Evolutionary conservation across 2,329 filamentous ascomycete species (phyloP).

Genomic region (Colletotrichum tamarilloi): DNA sequence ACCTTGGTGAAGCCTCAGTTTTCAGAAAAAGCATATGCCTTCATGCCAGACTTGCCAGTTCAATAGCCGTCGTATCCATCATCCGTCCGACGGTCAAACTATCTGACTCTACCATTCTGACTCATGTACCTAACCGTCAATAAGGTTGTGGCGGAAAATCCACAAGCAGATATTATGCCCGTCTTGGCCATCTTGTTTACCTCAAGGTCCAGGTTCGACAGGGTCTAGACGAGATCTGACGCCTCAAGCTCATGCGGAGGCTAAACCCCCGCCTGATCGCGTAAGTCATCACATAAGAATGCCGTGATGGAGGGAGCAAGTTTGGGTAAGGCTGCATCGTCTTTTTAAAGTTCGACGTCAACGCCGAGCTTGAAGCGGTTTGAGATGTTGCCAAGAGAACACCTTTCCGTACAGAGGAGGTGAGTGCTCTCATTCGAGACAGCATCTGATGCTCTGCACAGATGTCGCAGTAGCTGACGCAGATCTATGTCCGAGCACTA

Average conservation of each 20-base stretch:
- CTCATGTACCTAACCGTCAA: background rate
- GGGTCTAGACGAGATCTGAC: background rate
- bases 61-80: background rate
- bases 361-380: background rate
- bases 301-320: background rate
- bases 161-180: background rate
- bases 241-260: background rate
- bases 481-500: background rate
- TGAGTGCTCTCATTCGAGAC: background rate
- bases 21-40: background rate
- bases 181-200: background rate
- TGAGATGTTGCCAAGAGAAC: background rate
- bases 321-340: background rate
- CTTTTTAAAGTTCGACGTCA: conserved; percentile 13
- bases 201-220: background rate
- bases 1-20: background rate
- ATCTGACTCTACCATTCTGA: background rate
- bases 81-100: background rate
- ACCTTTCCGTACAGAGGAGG: background rate
- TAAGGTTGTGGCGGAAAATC: background rate
- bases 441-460: background rate
- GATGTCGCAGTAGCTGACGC: conserved; percentile 4
- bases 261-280: background rate
- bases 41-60: background rate
- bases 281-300: background rate